These are phyloP conservation scores for Ogataea methylovora DNA, from an alignment of 805 yeast species.

Conservation along the genomic window DNA sequence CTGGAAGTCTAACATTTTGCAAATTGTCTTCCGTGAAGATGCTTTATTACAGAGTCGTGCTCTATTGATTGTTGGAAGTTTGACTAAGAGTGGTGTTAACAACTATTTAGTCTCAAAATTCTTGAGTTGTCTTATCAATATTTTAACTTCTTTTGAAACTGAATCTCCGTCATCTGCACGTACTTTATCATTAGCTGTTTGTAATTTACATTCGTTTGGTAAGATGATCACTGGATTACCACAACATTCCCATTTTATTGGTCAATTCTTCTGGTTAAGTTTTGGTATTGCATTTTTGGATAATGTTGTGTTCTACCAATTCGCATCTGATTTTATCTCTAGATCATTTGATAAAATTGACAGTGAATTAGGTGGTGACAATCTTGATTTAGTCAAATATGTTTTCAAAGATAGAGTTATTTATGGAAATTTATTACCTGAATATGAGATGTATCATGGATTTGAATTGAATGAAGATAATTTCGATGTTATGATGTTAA, in stretches of 20 bases:
- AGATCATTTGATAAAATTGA: constrained; percentile 26
- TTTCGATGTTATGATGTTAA: constrained; percentile 44
- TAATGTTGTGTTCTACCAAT: constrained; percentile 21
- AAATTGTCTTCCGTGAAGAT: constrained; percentile 47
- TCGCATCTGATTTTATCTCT: constrained; percentile 26
- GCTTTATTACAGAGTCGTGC: constrained; percentile 65
- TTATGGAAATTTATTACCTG: constrained; percentile 33
- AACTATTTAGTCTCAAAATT: constrained; percentile 35
- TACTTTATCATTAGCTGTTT: constrained; percentile 29
- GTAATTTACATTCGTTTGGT: constrained; percentile 37
- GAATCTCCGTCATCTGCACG: constrained; percentile 7
- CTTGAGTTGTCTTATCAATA: constrained; percentile 17
- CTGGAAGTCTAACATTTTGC: constrained; percentile 59
- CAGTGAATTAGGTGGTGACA: constrained; percentile 20
- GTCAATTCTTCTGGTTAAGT: constrained; percentile 43
- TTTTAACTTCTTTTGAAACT: constrained; percentile 17
- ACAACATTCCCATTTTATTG: constrained; percentile 34
- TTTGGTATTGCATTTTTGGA: constrained; percentile 16
- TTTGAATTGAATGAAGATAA: constrained; percentile 34
- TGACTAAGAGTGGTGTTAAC: constrained; percentile 56
- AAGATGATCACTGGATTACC: constrained; percentile 43
- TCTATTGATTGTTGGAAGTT: constrained; percentile 58
- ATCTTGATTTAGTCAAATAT: constrained; percentile 22
- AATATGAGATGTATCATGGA: constrained; percentile 35
- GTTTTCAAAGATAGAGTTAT: constrained; percentile 23